Percentiles rank a stretch among this genome's conserved stretches.
phyloP scores from a whole-genome alignment of 2,329 filamentous ascomycete species.

The Monosporascus sp. region DNA sequence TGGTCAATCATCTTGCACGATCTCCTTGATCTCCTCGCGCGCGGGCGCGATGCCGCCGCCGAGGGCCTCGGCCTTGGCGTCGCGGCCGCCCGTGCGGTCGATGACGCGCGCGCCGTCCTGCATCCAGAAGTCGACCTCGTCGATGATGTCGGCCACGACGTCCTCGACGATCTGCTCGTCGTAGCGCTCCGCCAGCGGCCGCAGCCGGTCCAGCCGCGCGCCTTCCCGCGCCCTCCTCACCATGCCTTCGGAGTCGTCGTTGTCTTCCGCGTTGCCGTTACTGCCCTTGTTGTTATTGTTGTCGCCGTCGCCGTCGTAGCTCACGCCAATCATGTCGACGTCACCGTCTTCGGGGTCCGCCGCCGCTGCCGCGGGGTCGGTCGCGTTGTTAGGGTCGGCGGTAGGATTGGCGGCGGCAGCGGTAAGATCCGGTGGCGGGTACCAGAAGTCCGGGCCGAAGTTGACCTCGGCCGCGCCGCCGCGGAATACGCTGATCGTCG shows the following conservation, averaged over 20 bases:
- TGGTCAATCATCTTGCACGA: slow-evolving; percentile 55
- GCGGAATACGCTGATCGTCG: slow-evolving; percentile 85
- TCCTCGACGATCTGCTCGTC: slow-evolving; percentile 94
- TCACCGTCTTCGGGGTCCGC: slow-evolving; percentile 31
- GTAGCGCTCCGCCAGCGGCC: slow-evolving; percentile 72
- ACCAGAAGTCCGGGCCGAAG: slow-evolving; percentile 93
- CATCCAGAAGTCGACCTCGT: slow-evolving; percentile 88
- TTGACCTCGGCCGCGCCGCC: slow-evolving; percentile 90
- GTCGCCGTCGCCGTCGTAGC: slow-evolving; percentile 6
- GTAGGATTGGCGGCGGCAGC: slow-evolving; percentile 9
- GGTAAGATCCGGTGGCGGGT: slow-evolving; percentile 58
- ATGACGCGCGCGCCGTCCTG: slow-evolving; percentile 56
- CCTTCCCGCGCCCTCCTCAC: slow-evolving; percentile 4
- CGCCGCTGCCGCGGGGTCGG: slow-evolving; percentile 15
- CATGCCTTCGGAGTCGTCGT: too few species aligned
- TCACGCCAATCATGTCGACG: slow-evolving; percentile 40
- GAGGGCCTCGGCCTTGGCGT: slow-evolving; percentile 37
- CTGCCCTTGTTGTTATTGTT: slow-evolving; percentile 2
- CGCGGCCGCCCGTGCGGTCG: slow-evolving; percentile 38
- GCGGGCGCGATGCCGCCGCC: slow-evolving; percentile 36
- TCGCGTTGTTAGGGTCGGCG: slow-evolving; percentile 3
- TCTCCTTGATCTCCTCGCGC: slow-evolving; percentile 57
- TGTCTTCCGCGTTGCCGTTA: too few species aligned
- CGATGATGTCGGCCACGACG: slow-evolving; percentile 84
- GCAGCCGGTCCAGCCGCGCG: slow-evolving; percentile 32